Conservation (phyloP, 2,329 filamentous ascomycete species). For the Botryotinia globosa region DNA sequence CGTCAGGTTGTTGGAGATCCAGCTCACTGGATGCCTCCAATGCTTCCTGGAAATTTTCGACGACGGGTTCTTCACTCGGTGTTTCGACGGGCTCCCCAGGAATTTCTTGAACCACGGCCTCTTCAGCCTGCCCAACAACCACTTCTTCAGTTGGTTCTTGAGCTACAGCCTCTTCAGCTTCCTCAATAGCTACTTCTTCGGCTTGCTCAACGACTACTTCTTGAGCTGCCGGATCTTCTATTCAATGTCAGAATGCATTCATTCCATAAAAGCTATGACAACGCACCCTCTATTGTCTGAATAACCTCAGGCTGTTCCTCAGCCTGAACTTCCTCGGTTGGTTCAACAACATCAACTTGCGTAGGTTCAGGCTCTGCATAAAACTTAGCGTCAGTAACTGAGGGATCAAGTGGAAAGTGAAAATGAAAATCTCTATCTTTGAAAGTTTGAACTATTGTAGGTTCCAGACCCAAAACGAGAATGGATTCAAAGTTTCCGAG, state of each 20-base stretch:
- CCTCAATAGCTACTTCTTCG: neutral
- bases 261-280: neutral
- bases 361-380: neutral
- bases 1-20: neutral
- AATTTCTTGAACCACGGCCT: neutral
- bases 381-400: slow-evolving; percentile 7
- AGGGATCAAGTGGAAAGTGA: neutral
- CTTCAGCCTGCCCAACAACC: neutral
- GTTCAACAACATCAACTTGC: neutral
- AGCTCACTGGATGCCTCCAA: neutral
- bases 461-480: slow-evolving; percentile 6
- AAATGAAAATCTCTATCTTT: slow-evolving; percentile 1
- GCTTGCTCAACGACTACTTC: neutral
- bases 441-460: neutral
- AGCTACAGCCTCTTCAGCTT: neutral
- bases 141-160: neutral
- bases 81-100: neutral
- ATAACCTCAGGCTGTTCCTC: neutral
- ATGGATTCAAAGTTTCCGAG: neutral
- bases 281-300: neutral
- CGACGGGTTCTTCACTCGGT: too few relatives aligned
- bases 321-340: neutral
- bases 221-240: neutral
- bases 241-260: neutral
- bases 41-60: neutral